Base-by-base conservation (phyloP, 495 filamentous ascomycete genomes). In the Glarea lozoyensis region DNA sequence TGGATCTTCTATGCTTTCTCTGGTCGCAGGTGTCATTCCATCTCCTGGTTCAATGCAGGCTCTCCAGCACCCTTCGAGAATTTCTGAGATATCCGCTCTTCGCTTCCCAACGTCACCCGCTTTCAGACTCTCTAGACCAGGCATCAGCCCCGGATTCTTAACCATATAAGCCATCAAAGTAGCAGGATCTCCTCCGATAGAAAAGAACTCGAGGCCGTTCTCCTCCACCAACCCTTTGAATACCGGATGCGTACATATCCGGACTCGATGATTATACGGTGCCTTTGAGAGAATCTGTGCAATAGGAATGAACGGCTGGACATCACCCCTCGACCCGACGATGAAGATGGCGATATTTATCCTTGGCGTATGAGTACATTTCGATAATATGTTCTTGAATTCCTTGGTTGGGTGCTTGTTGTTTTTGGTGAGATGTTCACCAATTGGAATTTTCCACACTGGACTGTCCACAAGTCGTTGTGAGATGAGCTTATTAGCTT, bases 161-260 rank as follows among this genome's bases (percentile, higher is more conserved):
- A 88, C 84, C 85, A 89, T 88, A 53, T 84, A 88, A 1, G 81
- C 75, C 85, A 90, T 90, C 15, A 90, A 68, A 48, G 82, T 75
- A 0, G 76, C 69, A 4, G 85, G 85, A 54, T 89, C 81, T 12
- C 85, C 85, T 4, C 84, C 83, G 22, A 89, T 85, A 20, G 62
- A 72, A 60, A 86, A 90, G 59, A 88, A 90, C 52, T 90, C 85
- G 7, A 90, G 59, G 0, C 75, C 79, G 54, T 77, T 73, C 19
- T 80, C 71, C 42, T 74, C 64, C 19, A 89, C 75, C 41, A 83
- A 81, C 2, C 75, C 60, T 46, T 78, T 69, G 56, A 90, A 90
- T n/a, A 71, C 72, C 0, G 73, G 64, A 60, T 90, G 85, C 1
- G 85, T 90, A 15, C 85, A 85, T n/a, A 90, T 64, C 21, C 85